Conservation (phyloP, 805 yeast species). For the Candida oleophila region DNA sequence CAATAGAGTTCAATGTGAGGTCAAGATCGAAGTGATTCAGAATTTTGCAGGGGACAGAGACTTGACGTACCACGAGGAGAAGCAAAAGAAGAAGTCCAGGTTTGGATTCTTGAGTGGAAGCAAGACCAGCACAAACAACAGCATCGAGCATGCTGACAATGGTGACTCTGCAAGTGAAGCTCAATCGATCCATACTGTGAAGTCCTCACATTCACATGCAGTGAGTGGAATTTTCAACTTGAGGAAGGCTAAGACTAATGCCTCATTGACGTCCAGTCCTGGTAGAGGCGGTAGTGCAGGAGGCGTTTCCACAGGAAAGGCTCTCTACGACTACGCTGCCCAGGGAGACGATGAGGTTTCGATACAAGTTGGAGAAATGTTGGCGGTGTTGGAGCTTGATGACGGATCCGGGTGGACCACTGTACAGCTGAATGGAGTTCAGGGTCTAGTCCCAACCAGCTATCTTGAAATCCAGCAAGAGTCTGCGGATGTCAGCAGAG, state of each 20-base stretch:
- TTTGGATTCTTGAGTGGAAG: slow-evolving; percentile 51
- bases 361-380: slow-evolving; percentile 57
- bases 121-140: slow-evolving; percentile 11
- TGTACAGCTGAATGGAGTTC: slow-evolving; percentile 45
- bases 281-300: slow-evolving; percentile 8
- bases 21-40: slow-evolving; percentile 87
- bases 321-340: slow-evolving; percentile 64
- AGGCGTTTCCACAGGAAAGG: slow-evolving; percentile 38
- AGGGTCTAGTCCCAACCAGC: slow-evolving; percentile 84
- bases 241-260: slow-evolving; percentile 30
- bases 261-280: slow-evolving; percentile 16
- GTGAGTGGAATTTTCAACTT: slow-evolving; percentile 38
- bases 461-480: slow-evolving; percentile 49
- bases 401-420: slow-evolving; percentile 94
- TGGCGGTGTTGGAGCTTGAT: slow-evolving; percentile 63
- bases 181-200: slow-evolving; percentile 35
- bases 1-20: slow-evolving; percentile 71
- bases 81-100: slow-evolving; percentile 53
- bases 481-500: slow-evolving; percentile 9
- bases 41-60: slow-evolving; percentile 78
- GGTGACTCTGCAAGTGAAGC: slow-evolving; percentile 19
- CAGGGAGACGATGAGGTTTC: slow-evolving; percentile 75
- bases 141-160: slow-evolving; percentile 8
- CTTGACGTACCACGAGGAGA: slow-evolving; percentile 54
- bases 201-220: slow-evolving; percentile 25